These are phyloP conservation scores for Neurospora sp. DNA, from an alignment of 495 filamentous ascomycete species.

Conservation along the genomic window DNA sequence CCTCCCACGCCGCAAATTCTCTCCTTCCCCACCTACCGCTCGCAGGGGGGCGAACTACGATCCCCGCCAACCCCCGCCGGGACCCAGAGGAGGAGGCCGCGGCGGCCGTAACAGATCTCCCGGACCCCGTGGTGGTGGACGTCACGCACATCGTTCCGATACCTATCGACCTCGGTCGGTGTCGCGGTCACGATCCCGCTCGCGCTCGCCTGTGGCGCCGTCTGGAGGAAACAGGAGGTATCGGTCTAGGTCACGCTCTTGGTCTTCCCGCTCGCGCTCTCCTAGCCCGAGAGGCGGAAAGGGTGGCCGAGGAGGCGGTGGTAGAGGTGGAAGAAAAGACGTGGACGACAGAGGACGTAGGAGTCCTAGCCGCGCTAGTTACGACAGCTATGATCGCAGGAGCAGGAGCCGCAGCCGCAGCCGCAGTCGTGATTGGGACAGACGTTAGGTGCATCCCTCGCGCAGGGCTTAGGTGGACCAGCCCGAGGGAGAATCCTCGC, in stretches of 20 bases:
- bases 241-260: conserved; percentile 34
- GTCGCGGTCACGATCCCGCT: conserved; percentile 37
- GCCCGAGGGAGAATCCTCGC: not conserved
- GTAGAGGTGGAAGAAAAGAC: conserved; percentile 22
- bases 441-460: not conserved
- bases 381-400: conserved; percentile 31
- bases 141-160: conserved; percentile 37
- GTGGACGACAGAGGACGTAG: conserved; percentile 33
- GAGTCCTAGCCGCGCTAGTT: conserved; percentile 54
- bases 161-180: conserved; percentile 42
- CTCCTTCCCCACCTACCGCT: conserved; percentile 39
- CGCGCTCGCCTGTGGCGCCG: conserved; percentile 23
- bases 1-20: conserved; percentile 63
- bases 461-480: not conserved
- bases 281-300: conserved; percentile 19
- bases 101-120: conserved; percentile 18
- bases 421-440: conserved; percentile 12
- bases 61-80: conserved; percentile 33
- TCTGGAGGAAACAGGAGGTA: conserved; percentile 26
- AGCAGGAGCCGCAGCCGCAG: conserved; percentile 20
- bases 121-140: conserved; percentile 16
- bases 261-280: conserved; percentile 40
- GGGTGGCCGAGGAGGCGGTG: conserved; percentile 32
- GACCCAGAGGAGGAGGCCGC: conserved; percentile 20
- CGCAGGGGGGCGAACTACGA: conserved; percentile 40